Percentiles rank a stretch among this genome's conserved stretches.
These are phyloP conservation scores for Chaetoscypha palmicola DNA, from an alignment of 2,329 filamentous ascomycete species.

Conservation along the genomic window DNA sequence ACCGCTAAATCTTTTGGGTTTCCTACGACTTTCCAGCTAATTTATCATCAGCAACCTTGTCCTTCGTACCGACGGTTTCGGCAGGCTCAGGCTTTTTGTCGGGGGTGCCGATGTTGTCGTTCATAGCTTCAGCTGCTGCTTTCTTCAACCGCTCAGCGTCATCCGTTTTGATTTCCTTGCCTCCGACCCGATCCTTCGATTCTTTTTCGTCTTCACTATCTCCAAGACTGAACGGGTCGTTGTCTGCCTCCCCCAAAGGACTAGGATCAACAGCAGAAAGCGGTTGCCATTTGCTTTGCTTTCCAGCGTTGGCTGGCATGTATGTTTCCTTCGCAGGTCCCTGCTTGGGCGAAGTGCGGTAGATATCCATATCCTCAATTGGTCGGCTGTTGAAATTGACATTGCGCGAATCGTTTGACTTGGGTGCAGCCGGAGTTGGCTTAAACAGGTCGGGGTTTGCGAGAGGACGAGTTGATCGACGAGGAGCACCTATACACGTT, in stretches of 20 bases:
- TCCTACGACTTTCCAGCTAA: slow-evolving; percentile 22
- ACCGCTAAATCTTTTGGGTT: neutral
- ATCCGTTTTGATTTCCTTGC: slow-evolving; percentile 50
- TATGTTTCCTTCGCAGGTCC: slow-evolving; percentile 42
- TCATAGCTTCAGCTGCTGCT: slow-evolving; percentile 46
- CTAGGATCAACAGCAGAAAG: slow-evolving; percentile 77
- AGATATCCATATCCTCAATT: slow-evolving; percentile 74
- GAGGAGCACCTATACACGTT: slow-evolving; percentile 41
- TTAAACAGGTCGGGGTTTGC: slow-evolving; percentile 79
- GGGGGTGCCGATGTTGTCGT: slow-evolving; percentile 33
- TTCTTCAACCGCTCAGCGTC: slow-evolving; percentile 54
- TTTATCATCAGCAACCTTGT: slow-evolving; percentile 27
- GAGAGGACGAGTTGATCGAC: slow-evolving; percentile 55
- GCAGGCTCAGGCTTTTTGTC: slow-evolving; percentile 26
- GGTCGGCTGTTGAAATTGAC: slow-evolving; percentile 49
- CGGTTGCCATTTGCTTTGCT: slow-evolving; percentile 95
- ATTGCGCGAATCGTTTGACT: slow-evolving; percentile 40
- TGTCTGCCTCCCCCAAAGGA: slow-evolving; percentile 77
- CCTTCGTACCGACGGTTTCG: slow-evolving; percentile 27
- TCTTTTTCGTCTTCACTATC: slow-evolving; percentile 93
- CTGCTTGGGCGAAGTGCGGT: slow-evolving; percentile 55
- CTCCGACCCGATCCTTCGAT: slow-evolving; percentile 46
- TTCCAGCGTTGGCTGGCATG: slow-evolving; percentile 43
- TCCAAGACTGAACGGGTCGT: slow-evolving; percentile 93
- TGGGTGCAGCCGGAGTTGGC: slow-evolving; percentile 41